Percentiles rank a stretch among this genome's conserved stretches.
These are phyloP conservation scores for Rhodotorula glutinis DNA, from an alignment of 1,284 basidiomycete species.

Conservation along the genomic window DNA sequence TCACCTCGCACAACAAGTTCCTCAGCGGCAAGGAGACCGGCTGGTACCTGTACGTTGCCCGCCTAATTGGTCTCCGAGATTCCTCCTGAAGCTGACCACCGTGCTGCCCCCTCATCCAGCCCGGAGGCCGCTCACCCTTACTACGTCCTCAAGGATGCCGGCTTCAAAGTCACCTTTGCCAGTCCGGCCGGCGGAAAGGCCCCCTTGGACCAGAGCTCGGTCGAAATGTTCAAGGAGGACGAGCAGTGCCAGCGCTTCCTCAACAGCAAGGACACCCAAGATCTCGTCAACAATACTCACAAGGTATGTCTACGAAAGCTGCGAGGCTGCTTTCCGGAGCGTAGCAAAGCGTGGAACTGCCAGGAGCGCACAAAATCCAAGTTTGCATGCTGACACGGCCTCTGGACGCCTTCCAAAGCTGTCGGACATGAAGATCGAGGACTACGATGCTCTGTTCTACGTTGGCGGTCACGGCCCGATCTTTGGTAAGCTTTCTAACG, in stretches of 20 bases:
- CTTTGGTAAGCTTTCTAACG: background rate
- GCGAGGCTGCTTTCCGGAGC: background rate
- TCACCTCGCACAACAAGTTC: slow-evolving; percentile 66
- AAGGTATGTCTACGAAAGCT: slow-evolving; percentile 44
- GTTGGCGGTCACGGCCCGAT: slow-evolving; percentile 58
- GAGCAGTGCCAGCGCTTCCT: slow-evolving; percentile 62
- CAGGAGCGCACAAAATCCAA: too few relatives aligned
- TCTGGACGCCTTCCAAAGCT: slow-evolving; percentile 47
- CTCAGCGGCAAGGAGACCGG: slow-evolving; percentile 59
- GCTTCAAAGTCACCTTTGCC: slow-evolving; percentile 65
- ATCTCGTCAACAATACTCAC: slow-evolving; percentile 60
- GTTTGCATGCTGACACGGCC: too few relatives aligned
- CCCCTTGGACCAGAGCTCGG: slow-evolving; percentile 63
- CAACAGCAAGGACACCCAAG: slow-evolving; percentile 60
- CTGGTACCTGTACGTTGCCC: slow-evolving; percentile 46
- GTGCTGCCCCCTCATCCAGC: slow-evolving; percentile 43
- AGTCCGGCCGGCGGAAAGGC: slow-evolving; percentile 68
- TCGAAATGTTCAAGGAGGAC: slow-evolving; percentile 58
- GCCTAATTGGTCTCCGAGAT: too few relatives aligned
- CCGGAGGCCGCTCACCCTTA: slow-evolving; percentile 79
- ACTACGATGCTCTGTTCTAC: slow-evolving; percentile 74
- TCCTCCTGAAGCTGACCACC: background rate
- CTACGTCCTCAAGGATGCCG: slow-evolving; percentile 59
- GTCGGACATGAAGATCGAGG: slow-evolving; percentile 57
- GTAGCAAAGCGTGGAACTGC: background rate